Percentiles rank a stretch among this genome's conserved stretches.
Conservation (phyloP, 148 eudicot species). For the Amaranthus hypochondriacus region DNA sequence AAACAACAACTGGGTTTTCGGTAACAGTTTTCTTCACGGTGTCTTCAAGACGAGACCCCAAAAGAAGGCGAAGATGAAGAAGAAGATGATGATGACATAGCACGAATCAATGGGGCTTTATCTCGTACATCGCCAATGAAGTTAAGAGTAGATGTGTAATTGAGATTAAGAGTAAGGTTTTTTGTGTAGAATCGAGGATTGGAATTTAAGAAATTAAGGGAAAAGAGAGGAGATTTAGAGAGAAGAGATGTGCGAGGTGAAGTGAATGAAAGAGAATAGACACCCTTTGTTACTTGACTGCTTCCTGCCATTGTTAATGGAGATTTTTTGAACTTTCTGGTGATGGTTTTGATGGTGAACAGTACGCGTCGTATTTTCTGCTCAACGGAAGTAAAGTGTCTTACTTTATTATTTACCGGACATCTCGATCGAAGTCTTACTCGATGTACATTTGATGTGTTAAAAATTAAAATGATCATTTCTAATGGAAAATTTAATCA, state of each 20-base stretch:
- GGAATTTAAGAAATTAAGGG: neutral
- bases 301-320: slow-evolving; percentile 16
- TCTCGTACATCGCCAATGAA: slow-evolving; percentile 11
- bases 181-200: slow-evolving; percentile 7
- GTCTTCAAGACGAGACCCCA: slow-evolving; percentile 72
- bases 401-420: no score
- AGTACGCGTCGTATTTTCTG: no score
- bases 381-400: no score
- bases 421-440: no score
- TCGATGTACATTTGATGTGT: no score
- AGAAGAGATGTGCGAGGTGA: slow-evolving; percentile 13
- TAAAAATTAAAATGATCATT: no score
- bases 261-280: slow-evolving; percentile 9
- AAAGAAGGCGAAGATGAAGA: slow-evolving; percentile 43
- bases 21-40: slow-evolving; percentile 58
- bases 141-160: slow-evolving; percentile 11
- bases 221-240: slow-evolving; percentile 1
- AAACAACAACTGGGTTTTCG: slow-evolving; percentile 87
- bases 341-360: no score
- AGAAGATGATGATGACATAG: slow-evolving; percentile 32
- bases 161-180: slow-evolving; percentile 5
- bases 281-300: slow-evolving; percentile 4
- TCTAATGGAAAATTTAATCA: no score
- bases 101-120: slow-evolving; percentile 28
- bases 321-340: no score